Conservation (phyloP, 352 stramenopile species). For the Pythium coloratum region DNA sequence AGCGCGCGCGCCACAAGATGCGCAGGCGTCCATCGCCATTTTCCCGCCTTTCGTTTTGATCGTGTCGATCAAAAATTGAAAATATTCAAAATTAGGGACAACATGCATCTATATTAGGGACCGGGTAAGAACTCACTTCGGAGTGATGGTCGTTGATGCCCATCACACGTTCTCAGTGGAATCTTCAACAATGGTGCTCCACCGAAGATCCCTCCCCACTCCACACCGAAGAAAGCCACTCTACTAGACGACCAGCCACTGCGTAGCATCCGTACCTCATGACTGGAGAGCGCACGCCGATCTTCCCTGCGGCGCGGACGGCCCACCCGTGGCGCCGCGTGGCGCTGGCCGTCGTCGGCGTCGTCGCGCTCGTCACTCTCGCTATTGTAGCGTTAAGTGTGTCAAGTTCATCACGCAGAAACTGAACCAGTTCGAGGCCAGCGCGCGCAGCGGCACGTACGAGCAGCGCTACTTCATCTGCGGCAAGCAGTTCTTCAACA, state of each 20-base stretch:
- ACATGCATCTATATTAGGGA: neutral
- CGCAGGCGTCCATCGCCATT: conserved; percentile 8
- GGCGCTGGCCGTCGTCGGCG: conserved; percentile 8
- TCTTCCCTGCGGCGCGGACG: conserved; percentile 9
- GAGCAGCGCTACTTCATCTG: conserved; percentile 71
- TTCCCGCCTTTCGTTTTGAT: neutral
- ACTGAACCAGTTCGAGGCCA: conserved; percentile 48
- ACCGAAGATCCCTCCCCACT: too few relatives aligned
- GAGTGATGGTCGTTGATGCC: too few relatives aligned
- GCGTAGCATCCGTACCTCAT: neutral
- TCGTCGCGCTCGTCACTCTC: conserved; percentile 18
- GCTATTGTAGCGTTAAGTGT: conserved; percentile 6
- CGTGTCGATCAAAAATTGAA: neutral
- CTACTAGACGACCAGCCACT: too few relatives aligned
- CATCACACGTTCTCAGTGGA: too few relatives aligned
- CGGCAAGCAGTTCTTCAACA: conserved; percentile 45
- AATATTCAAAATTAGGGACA: neutral
- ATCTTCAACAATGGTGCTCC: too few relatives aligned
- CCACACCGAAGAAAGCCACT: too few relatives aligned
- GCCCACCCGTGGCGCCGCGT: conserved; percentile 6
- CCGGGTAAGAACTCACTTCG: too few relatives aligned
- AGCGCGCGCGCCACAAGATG: conserved; percentile 18
- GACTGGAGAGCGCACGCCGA: conserved; percentile 21
- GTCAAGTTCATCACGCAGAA: conserved; percentile 37
- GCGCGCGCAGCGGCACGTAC: conserved; percentile 31